Percentiles rank a stretch among this genome's conserved stretches.
These are phyloP conservation scores for Asterophora parasitica DNA, from an alignment of 768 basidiomycete species.

Conservation along the genomic window DNA sequence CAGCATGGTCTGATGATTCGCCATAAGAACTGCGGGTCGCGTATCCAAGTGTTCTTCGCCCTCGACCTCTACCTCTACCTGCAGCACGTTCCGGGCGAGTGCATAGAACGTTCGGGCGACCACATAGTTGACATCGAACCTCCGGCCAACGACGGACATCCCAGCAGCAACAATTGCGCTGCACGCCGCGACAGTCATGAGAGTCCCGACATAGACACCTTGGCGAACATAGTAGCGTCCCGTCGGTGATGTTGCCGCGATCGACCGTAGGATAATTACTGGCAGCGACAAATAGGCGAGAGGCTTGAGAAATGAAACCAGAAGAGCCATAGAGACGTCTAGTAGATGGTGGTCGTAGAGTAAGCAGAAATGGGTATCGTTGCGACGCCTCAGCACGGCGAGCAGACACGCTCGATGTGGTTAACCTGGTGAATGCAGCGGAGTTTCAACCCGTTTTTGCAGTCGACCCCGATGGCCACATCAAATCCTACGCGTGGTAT, in stretches of 20 bases:
- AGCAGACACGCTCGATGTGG: slow-evolving; percentile 16
- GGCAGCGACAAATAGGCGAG: slow-evolving; percentile 78
- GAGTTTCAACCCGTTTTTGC: slow-evolving; percentile 17
- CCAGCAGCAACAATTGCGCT: slow-evolving; percentile 65
- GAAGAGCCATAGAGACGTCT: slow-evolving; percentile 49
- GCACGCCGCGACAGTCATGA: slow-evolving; percentile 68
- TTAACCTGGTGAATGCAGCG: slow-evolving; percentile 8
- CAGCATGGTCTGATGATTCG: slow-evolving; percentile 92
- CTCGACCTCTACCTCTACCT: slow-evolving; percentile 72
- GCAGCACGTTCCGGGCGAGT: slow-evolving; percentile 57
- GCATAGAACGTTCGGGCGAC: slow-evolving; percentile 83
- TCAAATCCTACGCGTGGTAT: slow-evolving; percentile 23
- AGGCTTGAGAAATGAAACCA: slow-evolving; percentile 58
- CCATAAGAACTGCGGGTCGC: slow-evolving; percentile 72
- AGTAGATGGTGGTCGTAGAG: slow-evolving; percentile 9
- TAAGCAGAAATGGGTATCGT: slow-evolving; percentile 6
- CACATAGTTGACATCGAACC: slow-evolving; percentile 76
- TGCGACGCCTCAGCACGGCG: slow-evolving; percentile 9
- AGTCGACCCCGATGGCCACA: slow-evolving; percentile 2
- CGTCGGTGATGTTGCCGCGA: slow-evolving; percentile 49
- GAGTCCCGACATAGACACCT: slow-evolving; percentile 65
- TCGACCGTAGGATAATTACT: slow-evolving; percentile 55
- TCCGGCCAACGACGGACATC: slow-evolving; percentile 60
- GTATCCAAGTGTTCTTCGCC: slow-evolving; percentile 75
- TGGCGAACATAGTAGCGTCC: slow-evolving; percentile 71